phyloP scores from a whole-genome alignment of 2,329 filamentous ascomycete genomes.

The Fusarium brachygibbosum region DNA sequence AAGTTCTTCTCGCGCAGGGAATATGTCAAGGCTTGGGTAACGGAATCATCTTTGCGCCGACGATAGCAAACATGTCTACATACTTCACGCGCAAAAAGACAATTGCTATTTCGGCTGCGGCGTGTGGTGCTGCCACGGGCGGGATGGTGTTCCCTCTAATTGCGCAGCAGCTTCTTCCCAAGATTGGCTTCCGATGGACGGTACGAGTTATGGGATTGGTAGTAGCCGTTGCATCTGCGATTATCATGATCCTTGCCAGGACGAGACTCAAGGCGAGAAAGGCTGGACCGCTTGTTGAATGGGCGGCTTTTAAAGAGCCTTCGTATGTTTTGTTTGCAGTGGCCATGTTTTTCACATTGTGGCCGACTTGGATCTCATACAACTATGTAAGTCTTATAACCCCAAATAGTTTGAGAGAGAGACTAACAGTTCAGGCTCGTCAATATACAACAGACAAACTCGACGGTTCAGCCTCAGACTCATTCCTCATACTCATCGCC shows the following conservation, averaged over 20 bases:
- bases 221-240: constrained; percentile 61
- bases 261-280: constrained; percentile 64
- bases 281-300: constrained; percentile 65
- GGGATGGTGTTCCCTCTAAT: constrained; percentile 74
- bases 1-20: constrained; percentile 66
- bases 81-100: constrained; percentile 72
- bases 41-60: constrained; percentile 68
- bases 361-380: constrained; percentile 65
- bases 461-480: constrained; percentile 62
- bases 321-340: constrained; percentile 57
- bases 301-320: constrained; percentile 63
- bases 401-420: background rate
- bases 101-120: constrained; percentile 71
- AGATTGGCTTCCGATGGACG: constrained; percentile 74
- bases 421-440: constrained; percentile 51
- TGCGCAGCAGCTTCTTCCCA: constrained; percentile 67
- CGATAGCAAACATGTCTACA: constrained; percentile 67
- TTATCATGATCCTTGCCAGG: constrained; percentile 59
- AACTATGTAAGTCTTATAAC: constrained; percentile 55
- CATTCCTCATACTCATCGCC: constrained; percentile 70
- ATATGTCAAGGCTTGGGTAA: constrained; percentile 69
- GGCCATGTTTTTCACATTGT: constrained; percentile 59
- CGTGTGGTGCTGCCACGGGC: constrained; percentile 71
- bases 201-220: constrained; percentile 73
- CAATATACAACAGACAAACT: constrained; percentile 59